phyloP scores from a whole-genome alignment of 345 rosid species.

The Eucalyptus curtisii region DNA sequence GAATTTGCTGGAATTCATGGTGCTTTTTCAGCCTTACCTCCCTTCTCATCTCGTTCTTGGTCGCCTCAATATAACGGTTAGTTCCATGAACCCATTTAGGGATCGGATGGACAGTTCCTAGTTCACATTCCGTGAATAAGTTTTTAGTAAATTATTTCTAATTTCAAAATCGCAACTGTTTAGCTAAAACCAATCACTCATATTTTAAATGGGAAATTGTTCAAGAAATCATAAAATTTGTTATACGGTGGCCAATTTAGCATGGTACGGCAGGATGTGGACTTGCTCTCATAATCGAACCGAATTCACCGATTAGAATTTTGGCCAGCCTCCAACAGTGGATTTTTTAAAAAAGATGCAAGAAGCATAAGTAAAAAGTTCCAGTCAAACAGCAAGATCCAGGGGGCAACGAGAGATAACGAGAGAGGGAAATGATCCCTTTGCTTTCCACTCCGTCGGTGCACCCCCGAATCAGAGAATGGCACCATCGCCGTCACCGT shows the following conservation, averaged over 20 bases:
- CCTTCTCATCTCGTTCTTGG: not conserved
- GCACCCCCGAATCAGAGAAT: not conserved
- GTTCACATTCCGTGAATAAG: accelerated
- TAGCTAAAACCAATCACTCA: accelerated
- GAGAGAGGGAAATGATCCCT: not conserved
- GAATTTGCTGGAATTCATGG: not conserved
- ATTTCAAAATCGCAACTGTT: accelerated
- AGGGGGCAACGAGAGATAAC: not conserved
- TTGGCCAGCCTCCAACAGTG: not conserved
- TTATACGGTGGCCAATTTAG: no score
- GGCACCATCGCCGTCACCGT: not conserved
- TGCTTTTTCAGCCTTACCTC: not conserved
- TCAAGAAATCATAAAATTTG: no score
- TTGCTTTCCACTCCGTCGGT: not conserved
- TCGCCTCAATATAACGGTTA: not conserved
- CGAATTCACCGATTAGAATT: not conserved
- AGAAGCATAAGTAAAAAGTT: not conserved
- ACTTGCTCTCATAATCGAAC: not conserved
- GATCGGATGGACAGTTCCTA: no score
- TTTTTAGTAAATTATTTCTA: accelerated
- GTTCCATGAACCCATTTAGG: not conserved
- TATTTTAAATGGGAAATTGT: no score
- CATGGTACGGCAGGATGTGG: no score
- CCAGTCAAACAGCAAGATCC: not conserved
- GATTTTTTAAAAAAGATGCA: not conserved